Conservation (phyloP, 495 filamentous ascomycete species). For the Neurospora hispaniola region DNA sequence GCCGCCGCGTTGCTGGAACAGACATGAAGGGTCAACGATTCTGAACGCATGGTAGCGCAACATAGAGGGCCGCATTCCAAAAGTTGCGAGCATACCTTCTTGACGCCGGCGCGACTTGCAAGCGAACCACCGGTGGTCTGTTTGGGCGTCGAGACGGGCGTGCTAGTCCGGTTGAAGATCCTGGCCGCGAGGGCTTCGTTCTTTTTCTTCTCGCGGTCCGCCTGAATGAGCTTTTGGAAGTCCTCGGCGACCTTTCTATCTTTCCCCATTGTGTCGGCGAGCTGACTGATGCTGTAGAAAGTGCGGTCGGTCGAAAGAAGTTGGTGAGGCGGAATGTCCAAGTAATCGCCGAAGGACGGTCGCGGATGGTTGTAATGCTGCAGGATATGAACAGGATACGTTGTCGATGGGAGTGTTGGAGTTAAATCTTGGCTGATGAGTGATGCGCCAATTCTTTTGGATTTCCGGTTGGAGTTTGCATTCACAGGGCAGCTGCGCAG, state of each 20-base stretch:
- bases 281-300: not conserved
- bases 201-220: constrained; percentile 59
- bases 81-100: constrained; percentile 45
- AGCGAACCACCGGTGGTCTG: constrained; percentile 45
- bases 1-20: constrained; percentile 31
- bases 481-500: not conserved
- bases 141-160: constrained; percentile 44
- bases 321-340: not conserved
- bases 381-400: not conserved
- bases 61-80: not conserved
- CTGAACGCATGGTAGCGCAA: not conserved
- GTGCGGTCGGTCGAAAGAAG: not conserved
- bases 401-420: not conserved
- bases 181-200: constrained; percentile 60
- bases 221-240: constrained; percentile 57
- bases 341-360: not conserved
- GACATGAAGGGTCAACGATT: not conserved
- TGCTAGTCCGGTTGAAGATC: constrained; percentile 56
- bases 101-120: constrained; percentile 64
- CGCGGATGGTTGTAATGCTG: not conserved
- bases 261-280: constrained; percentile 15
- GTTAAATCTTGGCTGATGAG: not conserved
- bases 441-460: not conserved
- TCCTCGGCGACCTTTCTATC: constrained; percentile 38
- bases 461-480: not conserved